A percentile compares a stretch with the other conserved stretches of the same genome.
Conservation (phyloP, 805 yeast genomes). For the Barnettozyma vustinii region DNA sequence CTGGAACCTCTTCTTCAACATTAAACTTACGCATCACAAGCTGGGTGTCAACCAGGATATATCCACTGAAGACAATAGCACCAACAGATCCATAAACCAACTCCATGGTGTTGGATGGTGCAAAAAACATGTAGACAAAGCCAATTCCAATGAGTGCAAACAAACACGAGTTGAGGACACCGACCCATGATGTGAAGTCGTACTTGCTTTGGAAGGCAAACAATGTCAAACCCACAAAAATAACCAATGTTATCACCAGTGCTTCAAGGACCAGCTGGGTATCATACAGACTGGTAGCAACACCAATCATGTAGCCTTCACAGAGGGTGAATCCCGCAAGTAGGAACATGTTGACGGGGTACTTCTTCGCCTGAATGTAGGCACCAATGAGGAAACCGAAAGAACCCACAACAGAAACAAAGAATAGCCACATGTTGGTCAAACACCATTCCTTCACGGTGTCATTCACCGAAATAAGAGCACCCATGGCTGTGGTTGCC, state of each 20-base stretch:
- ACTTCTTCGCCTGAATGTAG: conserved; percentile 54
- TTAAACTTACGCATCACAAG: conserved; percentile 65
- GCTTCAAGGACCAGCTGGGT: conserved; percentile 66
- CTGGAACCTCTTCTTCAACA: conserved; percentile 82
- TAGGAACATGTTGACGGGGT: conserved; percentile 60
- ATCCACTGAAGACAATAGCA: conserved; percentile 66
- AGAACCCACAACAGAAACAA: conserved; percentile 52
- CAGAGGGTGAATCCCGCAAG: conserved; percentile 64
- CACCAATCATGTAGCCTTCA: conserved; percentile 70
- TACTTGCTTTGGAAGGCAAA: conserved; percentile 77
- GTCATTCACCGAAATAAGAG: conserved; percentile 40
- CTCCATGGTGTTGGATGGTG: conserved; percentile 51
- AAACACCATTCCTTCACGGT: conserved; percentile 50
- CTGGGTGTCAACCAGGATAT: conserved; percentile 79
- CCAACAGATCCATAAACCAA: conserved; percentile 67
- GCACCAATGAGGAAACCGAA: conserved; percentile 64
- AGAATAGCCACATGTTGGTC: conserved; percentile 51
- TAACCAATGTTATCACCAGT: conserved; percentile 55
- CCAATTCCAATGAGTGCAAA: conserved; percentile 72
- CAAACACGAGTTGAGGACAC: conserved; percentile 48
- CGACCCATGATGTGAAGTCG: conserved; percentile 67
- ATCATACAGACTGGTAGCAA: conserved; percentile 58
- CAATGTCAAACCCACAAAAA: conserved; percentile 70
- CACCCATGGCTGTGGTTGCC: conserved; percentile 54
- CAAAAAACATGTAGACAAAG: conserved; percentile 59